Percentiles rank a stretch among this genome's conserved stretches.
These are phyloP conservation scores for Kwoniella sp. DNA, from an alignment of 768 basidiomycete species.

Conservation along the genomic window DNA sequence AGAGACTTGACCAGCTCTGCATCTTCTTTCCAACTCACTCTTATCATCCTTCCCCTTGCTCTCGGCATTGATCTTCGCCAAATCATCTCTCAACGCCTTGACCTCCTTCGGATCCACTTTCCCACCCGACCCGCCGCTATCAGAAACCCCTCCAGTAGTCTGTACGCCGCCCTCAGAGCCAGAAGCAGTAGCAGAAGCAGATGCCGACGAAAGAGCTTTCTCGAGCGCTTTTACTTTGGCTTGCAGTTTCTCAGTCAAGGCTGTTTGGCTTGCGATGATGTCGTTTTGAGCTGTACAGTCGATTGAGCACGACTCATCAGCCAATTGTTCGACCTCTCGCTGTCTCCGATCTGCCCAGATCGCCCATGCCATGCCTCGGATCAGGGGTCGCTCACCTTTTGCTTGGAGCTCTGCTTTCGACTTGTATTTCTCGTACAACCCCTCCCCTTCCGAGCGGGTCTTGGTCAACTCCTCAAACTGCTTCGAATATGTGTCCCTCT, in stretches of 20 bases:
- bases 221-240: constrained; percentile 36
- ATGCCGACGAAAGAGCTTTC: constrained; percentile 13
- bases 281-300: constrained; percentile 47
- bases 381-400: constrained; percentile 32
- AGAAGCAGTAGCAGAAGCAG: no score
- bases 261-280: constrained; percentile 42
- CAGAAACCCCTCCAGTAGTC: background rate
- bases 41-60: constrained; percentile 40
- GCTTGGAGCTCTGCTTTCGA: constrained; percentile 41
- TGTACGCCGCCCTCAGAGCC: background rate
- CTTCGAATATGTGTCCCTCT: constrained; percentile 46
- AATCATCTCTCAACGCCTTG: constrained; percentile 39
- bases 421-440: constrained; percentile 47
- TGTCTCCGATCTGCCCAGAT: no score
- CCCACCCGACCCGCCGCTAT: constrained; percentile 8
- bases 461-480: constrained; percentile 52
- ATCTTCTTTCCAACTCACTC: constrained; percentile 36
- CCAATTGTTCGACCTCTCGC: background rate
- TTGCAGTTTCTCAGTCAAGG: constrained; percentile 48
- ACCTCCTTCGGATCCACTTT: constrained; percentile 47
- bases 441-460: constrained; percentile 32
- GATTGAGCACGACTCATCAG: background rate
- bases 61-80: constrained; percentile 27
- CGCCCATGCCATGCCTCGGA: background rate
- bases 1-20: no score